Conservation (phyloP, 2,329 filamentous ascomycete species). For the Arthrobotrys megalospora region DNA sequence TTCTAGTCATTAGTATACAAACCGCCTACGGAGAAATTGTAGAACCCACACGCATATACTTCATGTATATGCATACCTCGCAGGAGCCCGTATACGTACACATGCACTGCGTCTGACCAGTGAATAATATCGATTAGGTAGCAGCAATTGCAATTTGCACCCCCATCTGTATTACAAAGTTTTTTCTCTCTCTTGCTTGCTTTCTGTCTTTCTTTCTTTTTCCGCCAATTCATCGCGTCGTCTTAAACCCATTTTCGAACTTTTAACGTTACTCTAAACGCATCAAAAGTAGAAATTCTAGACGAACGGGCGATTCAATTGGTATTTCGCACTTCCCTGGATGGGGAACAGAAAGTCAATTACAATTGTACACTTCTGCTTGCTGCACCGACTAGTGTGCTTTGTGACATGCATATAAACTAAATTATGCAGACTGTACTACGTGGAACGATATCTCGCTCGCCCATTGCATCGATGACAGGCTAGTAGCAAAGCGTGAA, state of each 20-base stretch:
- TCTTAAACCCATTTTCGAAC: slow-evolving; percentile 2
- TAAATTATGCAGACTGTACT: slow-evolving; percentile 34
- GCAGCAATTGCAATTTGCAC: slow-evolving; percentile 16
- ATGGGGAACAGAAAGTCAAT: slow-evolving; percentile 33
- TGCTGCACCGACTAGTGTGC: slow-evolving; percentile 11
- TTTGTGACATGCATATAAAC: slow-evolving; percentile 31
- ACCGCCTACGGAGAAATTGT: background rate
- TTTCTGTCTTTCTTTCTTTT: background rate
- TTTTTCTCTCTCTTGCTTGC: background rate
- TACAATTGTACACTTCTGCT: slow-evolving; percentile 2
- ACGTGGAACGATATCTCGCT: slow-evolving; percentile 28
- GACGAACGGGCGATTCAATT: slow-evolving; percentile 17
- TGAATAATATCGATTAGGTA: slow-evolving; percentile 22
- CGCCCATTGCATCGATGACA: slow-evolving; percentile 22
- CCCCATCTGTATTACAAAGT: slow-evolving; percentile 19
- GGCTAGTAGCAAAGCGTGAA: slow-evolving; percentile 14
- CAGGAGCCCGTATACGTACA: slow-evolving; percentile 8
- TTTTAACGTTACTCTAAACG: slow-evolving; percentile 34
- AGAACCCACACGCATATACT: background rate
- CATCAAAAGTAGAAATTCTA: slow-evolving; percentile 45
- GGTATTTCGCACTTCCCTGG: background rate
- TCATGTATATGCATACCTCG: background rate
- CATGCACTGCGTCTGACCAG: slow-evolving; percentile 25
- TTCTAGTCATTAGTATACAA: background rate
- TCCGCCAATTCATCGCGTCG: background rate